These are phyloP conservation scores for Mycena epipterygia DNA, from an alignment of 768 basidiomycete species.

Conservation along the genomic window DNA sequence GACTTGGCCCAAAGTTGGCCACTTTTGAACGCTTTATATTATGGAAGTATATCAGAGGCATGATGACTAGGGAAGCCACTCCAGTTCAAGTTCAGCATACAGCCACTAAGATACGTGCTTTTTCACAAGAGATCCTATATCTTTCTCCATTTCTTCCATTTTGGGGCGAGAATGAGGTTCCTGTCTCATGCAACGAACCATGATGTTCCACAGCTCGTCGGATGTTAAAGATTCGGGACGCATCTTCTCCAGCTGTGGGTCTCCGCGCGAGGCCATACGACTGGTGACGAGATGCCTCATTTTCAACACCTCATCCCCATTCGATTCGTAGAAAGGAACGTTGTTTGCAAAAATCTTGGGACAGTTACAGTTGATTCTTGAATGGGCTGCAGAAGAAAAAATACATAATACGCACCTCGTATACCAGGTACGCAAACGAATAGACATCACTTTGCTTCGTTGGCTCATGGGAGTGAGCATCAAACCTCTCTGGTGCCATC, in stretches of 20 bases:
- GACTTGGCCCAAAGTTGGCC: too few species aligned
- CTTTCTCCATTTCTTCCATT: not conserved
- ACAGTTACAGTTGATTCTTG: not conserved
- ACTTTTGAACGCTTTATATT: too few species aligned
- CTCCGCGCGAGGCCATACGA: not conserved
- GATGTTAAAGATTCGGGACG: not conserved
- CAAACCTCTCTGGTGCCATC: constrained; percentile 18
- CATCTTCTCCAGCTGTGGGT: not conserved
- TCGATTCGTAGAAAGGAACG: not conserved
- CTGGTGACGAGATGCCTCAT: not conserved
- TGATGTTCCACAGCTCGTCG: not conserved
- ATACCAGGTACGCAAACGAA: constrained; percentile 6
- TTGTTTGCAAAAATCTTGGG: not conserved
- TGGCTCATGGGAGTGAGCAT: not conserved
- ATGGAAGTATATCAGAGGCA: too few species aligned
- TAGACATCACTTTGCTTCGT: constrained; percentile 15
- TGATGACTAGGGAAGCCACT: too few species aligned
- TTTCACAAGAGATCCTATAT: not conserved
- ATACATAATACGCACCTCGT: not conserved
- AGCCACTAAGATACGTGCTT: too few species aligned
- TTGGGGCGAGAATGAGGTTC: not conserved
- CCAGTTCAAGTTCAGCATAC: too few species aligned
- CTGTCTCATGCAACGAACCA: not conserved
- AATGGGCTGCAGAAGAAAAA: not conserved
- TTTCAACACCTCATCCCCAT: not conserved